A percentile compares a stretch with the other conserved stretches of the same genome.
These are phyloP conservation scores for Amniculicola lignicola DNA, from an alignment of 495 filamentous ascomycete genomes.

Conservation along the genomic window DNA sequence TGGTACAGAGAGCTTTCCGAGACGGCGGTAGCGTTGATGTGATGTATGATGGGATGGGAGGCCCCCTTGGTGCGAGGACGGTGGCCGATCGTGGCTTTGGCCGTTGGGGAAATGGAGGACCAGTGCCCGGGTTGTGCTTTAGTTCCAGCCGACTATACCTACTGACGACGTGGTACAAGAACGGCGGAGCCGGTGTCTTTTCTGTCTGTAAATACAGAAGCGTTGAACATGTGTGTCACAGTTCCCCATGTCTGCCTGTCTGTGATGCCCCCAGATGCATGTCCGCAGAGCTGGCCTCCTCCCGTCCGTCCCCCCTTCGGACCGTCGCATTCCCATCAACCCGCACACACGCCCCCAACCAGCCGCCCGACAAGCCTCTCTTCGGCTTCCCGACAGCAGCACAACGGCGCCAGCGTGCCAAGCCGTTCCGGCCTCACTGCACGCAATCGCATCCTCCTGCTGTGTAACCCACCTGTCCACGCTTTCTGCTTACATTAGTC, in stretches of 20 bases:
- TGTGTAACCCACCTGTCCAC: constrained; percentile 31
- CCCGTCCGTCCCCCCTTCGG: not conserved
- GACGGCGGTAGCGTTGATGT: constrained; percentile 12
- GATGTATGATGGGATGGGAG: constrained; percentile 19
- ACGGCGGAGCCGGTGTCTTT: not conserved
- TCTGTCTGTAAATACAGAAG: no score
- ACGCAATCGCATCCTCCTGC: constrained; percentile 21
- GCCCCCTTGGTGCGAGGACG: constrained; percentile 19
- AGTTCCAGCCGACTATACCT: not conserved
- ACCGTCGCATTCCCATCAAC: not conserved
- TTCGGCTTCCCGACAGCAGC: constrained; percentile 14
- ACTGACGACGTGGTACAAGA: not conserved
- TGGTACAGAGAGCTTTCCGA: constrained; percentile 18
- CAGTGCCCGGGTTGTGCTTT: no score
- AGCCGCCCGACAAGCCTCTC: not conserved
- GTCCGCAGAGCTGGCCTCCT: no score
- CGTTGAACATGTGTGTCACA: no score
- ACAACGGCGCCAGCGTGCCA: no score
- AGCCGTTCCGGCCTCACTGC: constrained; percentile 8
- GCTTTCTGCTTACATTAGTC: constrained; percentile 26
- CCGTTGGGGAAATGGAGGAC: constrained; percentile 18
- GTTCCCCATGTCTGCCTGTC: no score
- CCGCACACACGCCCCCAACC: not conserved
- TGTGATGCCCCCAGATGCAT: no score
- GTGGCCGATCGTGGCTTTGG: constrained; percentile 17